Percentiles rank a stretch among this genome's conserved stretches.
Conservation (phyloP, 2,329 filamentous ascomycete species). For the Beauveria brongniartii region DNA sequence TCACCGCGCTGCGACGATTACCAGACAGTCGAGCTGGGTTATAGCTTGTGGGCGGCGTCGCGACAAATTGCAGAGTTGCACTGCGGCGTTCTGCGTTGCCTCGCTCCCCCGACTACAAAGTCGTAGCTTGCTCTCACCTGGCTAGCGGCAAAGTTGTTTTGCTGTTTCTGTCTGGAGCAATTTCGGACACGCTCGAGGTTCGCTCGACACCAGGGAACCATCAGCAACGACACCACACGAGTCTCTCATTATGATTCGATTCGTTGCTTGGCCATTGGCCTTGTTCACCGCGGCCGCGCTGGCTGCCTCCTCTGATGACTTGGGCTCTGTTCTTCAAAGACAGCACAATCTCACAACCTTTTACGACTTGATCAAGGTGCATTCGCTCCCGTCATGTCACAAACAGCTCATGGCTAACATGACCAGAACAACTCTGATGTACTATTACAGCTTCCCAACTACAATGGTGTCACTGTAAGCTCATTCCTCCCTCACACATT, state of each 20-base stretch:
- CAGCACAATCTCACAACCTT: slow-evolving; percentile 36
- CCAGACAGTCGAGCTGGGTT: background rate
- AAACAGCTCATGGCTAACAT: background rate
- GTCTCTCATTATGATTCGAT: background rate
- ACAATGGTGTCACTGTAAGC: slow-evolving; percentile 36
- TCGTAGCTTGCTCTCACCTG: background rate
- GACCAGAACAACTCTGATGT: slow-evolving; percentile 38
- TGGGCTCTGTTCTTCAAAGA: slow-evolving; percentile 31
- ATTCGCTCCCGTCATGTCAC: background rate
- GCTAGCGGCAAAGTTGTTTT: background rate
- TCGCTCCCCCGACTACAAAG: background rate
- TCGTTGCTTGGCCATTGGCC: background rate
- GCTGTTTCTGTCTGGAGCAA: background rate
- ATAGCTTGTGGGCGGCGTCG: background rate
- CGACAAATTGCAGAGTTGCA: background rate
- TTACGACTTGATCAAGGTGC: slow-evolving; percentile 35
- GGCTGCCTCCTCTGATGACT: slow-evolving; percentile 21
- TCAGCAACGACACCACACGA: too few species aligned
- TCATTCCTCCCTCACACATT: background rate
- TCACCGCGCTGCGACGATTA: background rate
- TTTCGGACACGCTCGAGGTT: too few species aligned
- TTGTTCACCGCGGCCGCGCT: slow-evolving; percentile 13
- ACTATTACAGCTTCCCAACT: slow-evolving; percentile 34
- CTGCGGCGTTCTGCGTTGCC: background rate
- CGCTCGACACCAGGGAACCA: too few species aligned